Conservation (phyloP, 768 basidiomycete species). For the Boletus patriciae region DNA sequence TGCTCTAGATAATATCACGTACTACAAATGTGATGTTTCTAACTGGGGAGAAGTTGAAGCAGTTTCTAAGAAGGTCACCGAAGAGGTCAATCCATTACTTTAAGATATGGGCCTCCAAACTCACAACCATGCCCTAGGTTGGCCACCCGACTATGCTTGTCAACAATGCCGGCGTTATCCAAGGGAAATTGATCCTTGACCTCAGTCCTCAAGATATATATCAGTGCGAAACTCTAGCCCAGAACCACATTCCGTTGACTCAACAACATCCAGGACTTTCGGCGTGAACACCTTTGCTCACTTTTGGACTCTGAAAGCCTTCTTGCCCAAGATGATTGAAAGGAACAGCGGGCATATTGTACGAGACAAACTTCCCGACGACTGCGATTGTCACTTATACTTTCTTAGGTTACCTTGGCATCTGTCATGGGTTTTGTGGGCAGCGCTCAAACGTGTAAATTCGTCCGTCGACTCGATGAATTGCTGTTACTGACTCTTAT, state of each 20-base stretch:
- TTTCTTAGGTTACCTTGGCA: conserved; percentile 66
- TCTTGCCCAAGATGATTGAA: conserved; percentile 85
- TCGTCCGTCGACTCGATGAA: background rate
- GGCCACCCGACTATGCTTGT: conserved; percentile 87
- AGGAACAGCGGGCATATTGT: conserved; percentile 83
- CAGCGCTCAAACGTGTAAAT: conserved; percentile 73
- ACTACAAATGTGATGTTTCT: conserved; percentile 91
- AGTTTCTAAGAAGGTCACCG: conserved; percentile 66
- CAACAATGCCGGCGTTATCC: conserved; percentile 94
- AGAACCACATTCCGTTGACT: background rate
- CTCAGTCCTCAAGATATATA: conserved; percentile 72
- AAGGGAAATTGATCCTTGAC: conserved; percentile 85
- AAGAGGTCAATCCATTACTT: conserved; percentile 57
- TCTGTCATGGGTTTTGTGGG: conserved; percentile 75
- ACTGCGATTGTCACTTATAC: conserved; percentile 12
- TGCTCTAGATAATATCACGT: conserved; percentile 68
- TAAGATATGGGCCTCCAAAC: background rate
- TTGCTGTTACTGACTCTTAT: conserved; percentile 8
- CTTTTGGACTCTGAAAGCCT: conserved; percentile 91
- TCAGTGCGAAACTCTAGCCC: conserved; percentile 72
- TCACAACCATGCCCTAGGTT: conserved; percentile 47
- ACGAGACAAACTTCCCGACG: conserved; percentile 27
- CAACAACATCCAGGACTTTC: conserved; percentile 62
- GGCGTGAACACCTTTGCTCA: conserved; percentile 85
- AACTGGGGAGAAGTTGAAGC: conserved; percentile 82